Evolutionary conservation across 441 rosid species (phyloP), one percentile per base, ranked within the genome.

Genomic region (Euphorbia schlechtendalii): DNA sequence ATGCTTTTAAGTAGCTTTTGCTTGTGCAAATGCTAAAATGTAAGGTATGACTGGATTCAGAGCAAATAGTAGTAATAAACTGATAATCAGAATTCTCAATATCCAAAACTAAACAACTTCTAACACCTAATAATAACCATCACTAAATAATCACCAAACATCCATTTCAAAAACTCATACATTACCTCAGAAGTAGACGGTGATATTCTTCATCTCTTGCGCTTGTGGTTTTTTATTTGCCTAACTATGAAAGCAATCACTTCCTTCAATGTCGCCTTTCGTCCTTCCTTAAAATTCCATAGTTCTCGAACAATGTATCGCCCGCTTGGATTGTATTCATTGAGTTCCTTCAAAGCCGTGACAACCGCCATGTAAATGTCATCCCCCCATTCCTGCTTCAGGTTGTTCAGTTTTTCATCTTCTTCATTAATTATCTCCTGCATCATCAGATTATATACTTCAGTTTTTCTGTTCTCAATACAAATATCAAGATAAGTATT

Each of bases 221-320:
- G 85, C 81, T 78, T 87, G 6, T 69, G 70, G 18, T 28, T 9
- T 65, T 65, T 84, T 66, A 88, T 79, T 36, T 69, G 73, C 59
- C 4, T 78, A 28, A 79, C 64, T 28, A 86, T 73, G 79, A 71
- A 81, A 5, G 61, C 66, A 52, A 88, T 73, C 41, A 85, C 97
- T 78, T 93, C 97, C 77, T 93, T 93, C 64, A 88, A 67, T 1
- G 99, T 84, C 45, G 96, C 97, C 74, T 87, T 93, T 71, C 97
- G 80, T 14, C 72, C 71, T 65, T 78, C 86, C 69, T 85, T 93
- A 62, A 63, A 69, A 66, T 86, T 83, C 99, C 99, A 93, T 41
- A 90, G 82, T 75, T 76, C 93, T 0, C 81, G 66, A 60, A 80
- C 65, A 36, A 73, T 68, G 68, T 93, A 90, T 18, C 95, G 69